phyloP scores from a whole-genome alignment of 176 grass and related monocot species.

The Saccharum officinarum region DNA sequence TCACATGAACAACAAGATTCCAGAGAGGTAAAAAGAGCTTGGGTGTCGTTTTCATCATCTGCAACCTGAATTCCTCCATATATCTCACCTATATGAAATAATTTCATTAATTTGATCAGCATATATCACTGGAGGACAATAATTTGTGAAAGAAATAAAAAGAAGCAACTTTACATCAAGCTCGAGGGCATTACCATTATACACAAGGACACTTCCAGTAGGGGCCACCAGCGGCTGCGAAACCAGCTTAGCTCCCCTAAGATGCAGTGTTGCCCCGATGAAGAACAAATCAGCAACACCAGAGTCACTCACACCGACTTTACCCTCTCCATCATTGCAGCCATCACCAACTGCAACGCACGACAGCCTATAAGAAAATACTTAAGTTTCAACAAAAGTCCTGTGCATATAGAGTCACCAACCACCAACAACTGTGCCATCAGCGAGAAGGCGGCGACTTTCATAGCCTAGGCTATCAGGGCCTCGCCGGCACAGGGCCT shows the following conservation, averaged over 20 bases:
- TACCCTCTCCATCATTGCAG: not conserved
- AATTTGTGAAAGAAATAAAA: not conserved
- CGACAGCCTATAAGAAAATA: not conserved
- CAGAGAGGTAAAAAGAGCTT: slow-evolving; percentile 62
- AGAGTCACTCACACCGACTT: not conserved
- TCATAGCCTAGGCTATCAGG: slow-evolving; percentile 57
- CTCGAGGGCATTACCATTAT: slow-evolving; percentile 66
- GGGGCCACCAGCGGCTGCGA: slow-evolving; percentile 55
- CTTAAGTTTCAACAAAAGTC: not conserved
- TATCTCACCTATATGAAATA: slow-evolving; percentile 60
- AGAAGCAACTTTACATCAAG: not conserved
- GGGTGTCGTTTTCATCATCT: slow-evolving; percentile 64
- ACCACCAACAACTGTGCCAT: slow-evolving; percentile 37
- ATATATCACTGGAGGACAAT: not conserved
- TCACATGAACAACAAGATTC: slow-evolving; percentile 62
- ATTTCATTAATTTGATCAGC: not conserved
- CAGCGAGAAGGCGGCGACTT: slow-evolving; percentile 44
- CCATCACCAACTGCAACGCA: slow-evolving; percentile 10
- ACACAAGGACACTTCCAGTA: slow-evolving; percentile 76
- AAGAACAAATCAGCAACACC: slow-evolving; percentile 49
- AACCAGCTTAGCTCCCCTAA: slow-evolving; percentile 63
- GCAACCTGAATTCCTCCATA: slow-evolving; percentile 74
- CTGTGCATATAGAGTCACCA: not conserved
- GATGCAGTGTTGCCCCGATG: slow-evolving; percentile 74
- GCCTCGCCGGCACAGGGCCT: slow-evolving; percentile 55